These are phyloP conservation scores for Phytophthora pinifolia DNA, from an alignment of 352 stramenopile species.

Conservation along the genomic window DNA sequence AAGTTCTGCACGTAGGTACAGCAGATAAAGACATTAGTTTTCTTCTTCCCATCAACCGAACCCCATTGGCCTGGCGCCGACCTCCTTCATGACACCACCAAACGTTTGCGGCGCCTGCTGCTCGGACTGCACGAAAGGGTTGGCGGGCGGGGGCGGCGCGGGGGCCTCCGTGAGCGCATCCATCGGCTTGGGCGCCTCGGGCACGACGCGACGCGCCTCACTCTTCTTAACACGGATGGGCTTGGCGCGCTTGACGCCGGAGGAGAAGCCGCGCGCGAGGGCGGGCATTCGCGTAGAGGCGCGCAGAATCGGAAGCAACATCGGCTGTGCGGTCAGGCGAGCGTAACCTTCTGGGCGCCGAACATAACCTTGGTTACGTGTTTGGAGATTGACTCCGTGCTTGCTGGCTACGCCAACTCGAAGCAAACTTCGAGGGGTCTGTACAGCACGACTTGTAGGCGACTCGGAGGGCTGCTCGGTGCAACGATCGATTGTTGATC, in stretches of 20 bases:
- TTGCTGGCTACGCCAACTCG: neutral
- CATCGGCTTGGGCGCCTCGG: conserved; percentile 42
- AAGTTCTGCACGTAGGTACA: conserved; percentile 52
- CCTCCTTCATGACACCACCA: conserved; percentile 65
- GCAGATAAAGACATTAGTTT: neutral
- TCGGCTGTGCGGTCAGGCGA: too few species aligned
- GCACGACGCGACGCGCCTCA: conserved; percentile 54
- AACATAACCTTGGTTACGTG: too few species aligned
- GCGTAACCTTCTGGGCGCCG: neutral
- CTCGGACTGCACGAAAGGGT: conserved; percentile 36
- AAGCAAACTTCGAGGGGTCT: too few species aligned
- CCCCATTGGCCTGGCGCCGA: conserved; percentile 11
- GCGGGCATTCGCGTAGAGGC: conserved; percentile 3
- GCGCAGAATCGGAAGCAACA: conserved; percentile 16
- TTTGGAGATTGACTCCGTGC: too few species aligned
- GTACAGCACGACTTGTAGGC: too few species aligned
- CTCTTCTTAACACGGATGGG: conserved; percentile 74
- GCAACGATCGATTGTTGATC: conserved; percentile 13
- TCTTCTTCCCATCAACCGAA: neutral
- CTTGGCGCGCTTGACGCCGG: conserved; percentile 52
- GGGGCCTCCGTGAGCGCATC: conserved; percentile 46
- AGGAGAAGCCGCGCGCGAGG: conserved; percentile 38
- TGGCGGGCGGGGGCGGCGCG: conserved; percentile 20
- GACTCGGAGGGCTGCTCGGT: too few species aligned
- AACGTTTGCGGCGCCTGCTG: conserved; percentile 59